Percentiles rank a stretch among this genome's conserved stretches.
Conservation (phyloP, 1,139 yeast species). For the Suhomyces atakaporum region DNA sequence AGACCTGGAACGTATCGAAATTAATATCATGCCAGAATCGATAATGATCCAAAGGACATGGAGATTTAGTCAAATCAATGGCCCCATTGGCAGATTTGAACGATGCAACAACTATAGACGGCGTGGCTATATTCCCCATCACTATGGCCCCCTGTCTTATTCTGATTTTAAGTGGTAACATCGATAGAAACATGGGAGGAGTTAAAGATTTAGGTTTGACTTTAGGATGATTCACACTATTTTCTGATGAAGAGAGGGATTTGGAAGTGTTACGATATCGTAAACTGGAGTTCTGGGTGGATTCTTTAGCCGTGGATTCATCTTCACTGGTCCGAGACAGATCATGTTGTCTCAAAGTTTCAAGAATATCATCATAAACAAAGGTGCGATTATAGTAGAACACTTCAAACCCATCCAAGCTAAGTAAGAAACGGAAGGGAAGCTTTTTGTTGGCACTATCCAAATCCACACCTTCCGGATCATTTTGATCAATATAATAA, state of each 20-base stretch:
- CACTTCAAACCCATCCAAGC: slow-evolving; percentile 76
- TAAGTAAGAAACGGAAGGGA: slow-evolving; percentile 61
- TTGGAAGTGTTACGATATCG: slow-evolving; percentile 7
- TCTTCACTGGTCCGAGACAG: slow-evolving; percentile 5
- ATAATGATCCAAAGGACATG: slow-evolving; percentile 55
- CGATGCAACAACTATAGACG: slow-evolving; percentile 67
- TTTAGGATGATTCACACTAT: slow-evolving; percentile 1
- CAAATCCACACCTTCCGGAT: slow-evolving; percentile 22
- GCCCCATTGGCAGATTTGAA: slow-evolving; percentile 58
- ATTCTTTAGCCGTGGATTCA: slow-evolving; percentile 4
- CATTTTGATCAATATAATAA: slow-evolving; percentile 28
- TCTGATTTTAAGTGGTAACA: slow-evolving; percentile 59
- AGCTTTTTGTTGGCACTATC: slow-evolving; percentile 25
- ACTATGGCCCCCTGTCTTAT: slow-evolving; percentile 74
- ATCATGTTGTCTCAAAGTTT: slow-evolving; percentile 30
- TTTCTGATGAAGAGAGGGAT: slow-evolving; percentile 3
- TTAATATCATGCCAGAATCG: slow-evolving; percentile 45
- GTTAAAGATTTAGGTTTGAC: slow-evolving; percentile 1
- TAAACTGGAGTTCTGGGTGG: slow-evolving; percentile 5
- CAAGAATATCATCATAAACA: slow-evolving; percentile 71
- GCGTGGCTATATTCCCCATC: slow-evolving; percentile 77
- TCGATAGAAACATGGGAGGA: slow-evolving; percentile 26
- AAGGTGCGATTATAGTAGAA: slow-evolving; percentile 76
- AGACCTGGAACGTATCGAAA: slow-evolving; percentile 54
- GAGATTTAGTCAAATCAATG: slow-evolving; percentile 57